Percentiles rank a stretch among this genome's conserved stretches.
phyloP scores from a whole-genome alignment of 352 stramenopile species.

The Phytophthora pinifolia region DNA sequence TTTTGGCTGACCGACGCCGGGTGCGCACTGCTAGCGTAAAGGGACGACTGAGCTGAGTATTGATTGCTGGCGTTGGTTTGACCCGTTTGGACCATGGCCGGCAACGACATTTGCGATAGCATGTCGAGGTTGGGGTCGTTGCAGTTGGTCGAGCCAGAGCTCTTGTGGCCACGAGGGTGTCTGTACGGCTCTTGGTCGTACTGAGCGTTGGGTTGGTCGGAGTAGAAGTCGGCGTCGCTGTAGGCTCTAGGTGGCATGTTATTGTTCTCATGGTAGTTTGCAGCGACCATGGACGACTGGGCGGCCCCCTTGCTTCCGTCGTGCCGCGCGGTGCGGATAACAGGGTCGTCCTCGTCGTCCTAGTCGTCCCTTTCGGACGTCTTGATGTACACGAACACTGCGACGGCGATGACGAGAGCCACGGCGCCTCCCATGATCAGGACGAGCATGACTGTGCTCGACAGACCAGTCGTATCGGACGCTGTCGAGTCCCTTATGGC shows the following conservation, averaged over 20 bases:
- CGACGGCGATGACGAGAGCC: constrained; percentile 1
- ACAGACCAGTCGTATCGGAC: constrained; percentile 11
- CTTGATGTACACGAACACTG: constrained; percentile 60
- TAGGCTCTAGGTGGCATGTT: constrained; percentile 35
- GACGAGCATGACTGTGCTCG: constrained; percentile 30
- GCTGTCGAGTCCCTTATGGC: constrained; percentile 37
- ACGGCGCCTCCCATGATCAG: background rate
- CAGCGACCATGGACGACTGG: constrained; percentile 31
- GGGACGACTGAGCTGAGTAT: constrained; percentile 33
- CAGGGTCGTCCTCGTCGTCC: constrained; percentile 36
- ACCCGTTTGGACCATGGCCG: constrained; percentile 28
- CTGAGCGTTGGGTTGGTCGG: constrained; percentile 18
- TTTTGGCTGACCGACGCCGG: constrained; percentile 20
- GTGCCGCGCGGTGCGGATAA: constrained; percentile 11
- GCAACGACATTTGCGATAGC: constrained; percentile 45
- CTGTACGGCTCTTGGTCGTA: constrained; percentile 31
- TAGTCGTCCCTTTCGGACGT: constrained; percentile 37
- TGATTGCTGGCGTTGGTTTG: constrained; percentile 25
- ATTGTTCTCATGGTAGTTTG: constrained; percentile 34
- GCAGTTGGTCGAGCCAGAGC: constrained; percentile 32
- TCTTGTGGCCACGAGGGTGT: constrained; percentile 5
- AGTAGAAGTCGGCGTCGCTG: constrained; percentile 20
- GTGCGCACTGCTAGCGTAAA: constrained; percentile 31
- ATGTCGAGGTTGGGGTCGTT: constrained; percentile 58
- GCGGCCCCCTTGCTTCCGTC: constrained; percentile 14